These are phyloP conservation scores for Capsella rubella DNA, from an alignment of 441 rosid species.

Conservation along the genomic window DNA sequence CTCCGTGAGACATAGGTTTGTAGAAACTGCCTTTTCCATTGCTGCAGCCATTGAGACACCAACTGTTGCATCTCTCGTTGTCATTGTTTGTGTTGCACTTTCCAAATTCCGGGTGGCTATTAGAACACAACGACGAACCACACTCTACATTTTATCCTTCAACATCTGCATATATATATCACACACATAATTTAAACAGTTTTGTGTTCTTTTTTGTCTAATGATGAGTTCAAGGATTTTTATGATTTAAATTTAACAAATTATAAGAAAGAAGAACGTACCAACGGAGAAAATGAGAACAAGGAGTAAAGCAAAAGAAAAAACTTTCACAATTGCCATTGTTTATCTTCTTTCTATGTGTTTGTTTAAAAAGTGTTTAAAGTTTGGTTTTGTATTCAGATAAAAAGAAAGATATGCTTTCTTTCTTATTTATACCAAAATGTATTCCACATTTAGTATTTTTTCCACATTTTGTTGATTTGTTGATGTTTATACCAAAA, in stretches of 20 bases:
- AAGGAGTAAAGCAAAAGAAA: conserved; percentile 28
- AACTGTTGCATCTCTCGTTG: conserved; percentile 22
- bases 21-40: conserved; percentile 21
- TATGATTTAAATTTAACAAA: not conserved
- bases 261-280: not conserved
- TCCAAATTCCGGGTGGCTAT: conserved; percentile 34
- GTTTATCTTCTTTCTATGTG: conserved; percentile 1
- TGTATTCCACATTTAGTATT: not conserved
- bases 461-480: not conserved
- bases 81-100: conserved; percentile 19
- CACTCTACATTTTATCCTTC: conserved; percentile 10
- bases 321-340: conserved; percentile 26
- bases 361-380: not conserved
- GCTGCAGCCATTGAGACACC: conserved; percentile 25
- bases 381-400: not conserved
- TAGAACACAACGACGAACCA: conserved; percentile 30
- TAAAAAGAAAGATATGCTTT: not conserved
- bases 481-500: conserved; percentile 13
- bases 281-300: conserved; percentile 24
- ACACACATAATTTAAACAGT: not conserved
- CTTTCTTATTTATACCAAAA: conserved; percentile 22
- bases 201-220: not conserved
- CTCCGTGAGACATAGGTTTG: conserved; percentile 19
- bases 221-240: not conserved
- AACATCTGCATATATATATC: conserved; percentile 1